Evolutionary conservation across 371 early-diverging fungal genomes (phyloP), one percentile per base, ranked within the genome.

Genomic region (Rhizopus microsporus): DNA sequence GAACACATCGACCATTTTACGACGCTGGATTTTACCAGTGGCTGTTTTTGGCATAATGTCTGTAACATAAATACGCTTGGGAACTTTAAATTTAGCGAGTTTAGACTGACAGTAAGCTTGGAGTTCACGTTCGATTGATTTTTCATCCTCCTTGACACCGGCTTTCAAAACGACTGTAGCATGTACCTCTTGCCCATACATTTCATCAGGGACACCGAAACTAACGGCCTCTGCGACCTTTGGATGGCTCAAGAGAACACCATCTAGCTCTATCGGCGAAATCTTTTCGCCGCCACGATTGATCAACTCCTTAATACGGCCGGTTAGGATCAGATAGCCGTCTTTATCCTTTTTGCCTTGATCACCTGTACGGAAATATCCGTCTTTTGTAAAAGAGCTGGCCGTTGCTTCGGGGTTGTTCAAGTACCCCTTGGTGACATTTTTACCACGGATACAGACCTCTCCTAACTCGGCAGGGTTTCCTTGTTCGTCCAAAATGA

Each of bases 261-360:
- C 77, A 53, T 95, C 95, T 23, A 95, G 75, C 63, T 95, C 95
- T 5, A 92, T 67, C 0, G 91, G 91, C 5, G 84, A 86, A 54
- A 91, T 90, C 70, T 91, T 90, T 64, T 91, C 91, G 32, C 90
- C 91, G 38, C 91, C 91, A 56, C 91, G 86, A 63, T 90, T 90
- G 53, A 91, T 89, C 51, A 88, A 69, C 64, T 91, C 91, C 80
- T 91, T 91, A 68, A 90, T 88, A 49, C 89, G 82, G 8, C 91
- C 92, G 0, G 90, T 89, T 68, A 92, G 72, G 58, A 84, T 71
- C 54, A 89, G 69, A 60, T 88, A 91, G 10, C 90, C 91, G 33
- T 88, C 87, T 16, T 70, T 63, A 61, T 88, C 89, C 53, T 87
- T 70, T 62, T 85, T 83, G 48, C 92, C 91, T 70, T 88, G 90